A percentile compares a stretch with the other conserved stretches of the same genome.
Evolutionary conservation across 1,139 yeast genomes (phyloP).

Genomic region (Yamadazyma oceani): DNA sequence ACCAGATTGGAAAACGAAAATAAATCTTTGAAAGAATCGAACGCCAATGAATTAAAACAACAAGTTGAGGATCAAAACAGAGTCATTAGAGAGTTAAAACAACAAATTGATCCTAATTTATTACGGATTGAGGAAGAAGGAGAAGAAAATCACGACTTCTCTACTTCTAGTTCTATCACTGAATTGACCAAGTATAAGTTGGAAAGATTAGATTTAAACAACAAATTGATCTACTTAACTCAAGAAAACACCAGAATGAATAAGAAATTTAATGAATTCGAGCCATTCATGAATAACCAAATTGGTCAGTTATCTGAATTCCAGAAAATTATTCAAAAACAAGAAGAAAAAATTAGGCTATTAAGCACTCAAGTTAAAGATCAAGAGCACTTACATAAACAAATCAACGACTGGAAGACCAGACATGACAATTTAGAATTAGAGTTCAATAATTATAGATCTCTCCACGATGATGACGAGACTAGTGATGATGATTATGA

Average conservation of each 20-base stretch:
- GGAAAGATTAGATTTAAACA: slow-evolving; percentile 44
- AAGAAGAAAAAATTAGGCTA: slow-evolving; percentile 46
- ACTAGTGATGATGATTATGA: slow-evolving; percentile 23
- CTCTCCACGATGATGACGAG: slow-evolving; percentile 34
- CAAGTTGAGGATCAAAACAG: slow-evolving; percentile 35
- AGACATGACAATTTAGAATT: slow-evolving; percentile 44
- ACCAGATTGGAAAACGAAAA: slow-evolving; percentile 48
- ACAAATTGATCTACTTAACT: slow-evolving; percentile 46
- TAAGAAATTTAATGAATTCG: slow-evolving; percentile 45
- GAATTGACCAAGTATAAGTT: slow-evolving; percentile 42
- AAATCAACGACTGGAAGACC: slow-evolving; percentile 47
- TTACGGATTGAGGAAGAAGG: slow-evolving; percentile 26
- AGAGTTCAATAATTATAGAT: slow-evolving; percentile 46
- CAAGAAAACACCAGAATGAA: slow-evolving; percentile 46
- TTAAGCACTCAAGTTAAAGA: slow-evolving; percentile 45
- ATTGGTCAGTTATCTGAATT: slow-evolving; percentile 53
- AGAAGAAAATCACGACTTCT: slow-evolving; percentile 17
- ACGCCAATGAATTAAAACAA: slow-evolving; percentile 20
- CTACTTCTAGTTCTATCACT: slow-evolving; percentile 23
- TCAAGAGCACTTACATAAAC: slow-evolving; percentile 46
- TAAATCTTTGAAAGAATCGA: slow-evolving; percentile 21
- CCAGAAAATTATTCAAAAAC: slow-evolving; percentile 55
- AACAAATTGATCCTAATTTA: slow-evolving; percentile 33
- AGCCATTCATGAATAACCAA: slow-evolving; percentile 57
- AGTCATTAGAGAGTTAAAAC: slow-evolving; percentile 37